Evolutionary conservation across 768 basidiomycete genomes (phyloP).

Genomic region (Obba rivulosa): DNA sequence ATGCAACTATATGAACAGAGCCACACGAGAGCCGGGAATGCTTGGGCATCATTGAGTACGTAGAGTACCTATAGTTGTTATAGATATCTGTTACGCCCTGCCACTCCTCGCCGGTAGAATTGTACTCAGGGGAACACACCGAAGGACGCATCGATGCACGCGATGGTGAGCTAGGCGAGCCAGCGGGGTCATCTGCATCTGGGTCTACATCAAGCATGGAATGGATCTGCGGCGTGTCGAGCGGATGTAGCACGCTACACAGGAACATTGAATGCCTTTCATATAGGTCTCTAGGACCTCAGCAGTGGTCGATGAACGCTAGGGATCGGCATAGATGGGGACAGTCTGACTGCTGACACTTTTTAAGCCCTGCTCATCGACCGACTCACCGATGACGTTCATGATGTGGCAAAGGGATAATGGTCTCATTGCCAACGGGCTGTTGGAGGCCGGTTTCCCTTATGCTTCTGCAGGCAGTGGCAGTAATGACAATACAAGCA

Average conservation of each 20-base stretch:
- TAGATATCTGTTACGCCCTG: constrained; percentile 72
- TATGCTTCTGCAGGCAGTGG: no score
- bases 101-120: constrained; percentile 42
- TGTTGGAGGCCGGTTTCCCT: no score
- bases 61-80: constrained; percentile 76
- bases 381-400: no score
- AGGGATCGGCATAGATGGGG: no score
- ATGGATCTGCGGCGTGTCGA: neutral
- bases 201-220: no score
- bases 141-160: constrained; percentile 12
- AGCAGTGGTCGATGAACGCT: no score
- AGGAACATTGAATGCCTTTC: constrained; percentile 8
- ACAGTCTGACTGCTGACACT: no score
- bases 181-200: neutral
- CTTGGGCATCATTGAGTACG: constrained; percentile 46
- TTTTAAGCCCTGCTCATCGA: no score
- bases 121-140: constrained; percentile 16
- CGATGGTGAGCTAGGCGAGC: constrained; percentile 1
- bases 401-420: no score
- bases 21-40: constrained; percentile 32
- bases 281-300: no score
- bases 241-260: constrained; percentile 1
- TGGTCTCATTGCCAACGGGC: no score
- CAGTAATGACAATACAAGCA: no score
- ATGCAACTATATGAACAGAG: constrained; percentile 26